These are phyloP conservation scores for Solanum hybrid DNA, from an alignment of 305 asterid genomes.

Conservation along the genomic window DNA sequence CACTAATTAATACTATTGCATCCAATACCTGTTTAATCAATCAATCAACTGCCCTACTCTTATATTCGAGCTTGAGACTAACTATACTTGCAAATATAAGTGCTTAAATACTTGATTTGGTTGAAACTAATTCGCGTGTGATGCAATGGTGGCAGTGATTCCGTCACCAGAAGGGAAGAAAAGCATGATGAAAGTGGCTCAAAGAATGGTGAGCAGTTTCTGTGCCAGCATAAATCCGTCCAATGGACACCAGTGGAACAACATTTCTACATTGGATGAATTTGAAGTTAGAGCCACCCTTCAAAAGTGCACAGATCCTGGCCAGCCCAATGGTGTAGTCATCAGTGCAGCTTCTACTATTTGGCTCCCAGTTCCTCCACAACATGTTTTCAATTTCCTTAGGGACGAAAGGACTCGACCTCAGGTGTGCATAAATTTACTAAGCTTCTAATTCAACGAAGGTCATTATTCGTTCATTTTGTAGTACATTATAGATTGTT, in stretches of 20 bases:
- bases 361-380: conserved; percentile 82
- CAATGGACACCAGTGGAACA: conserved; percentile 67
- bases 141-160: conserved; percentile 31
- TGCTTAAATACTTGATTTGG: not conserved
- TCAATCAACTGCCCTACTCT: not conserved
- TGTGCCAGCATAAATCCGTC: conserved; percentile 73
- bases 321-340: conserved; percentile 75
- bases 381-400: conserved; percentile 55
- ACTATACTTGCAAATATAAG: not conserved
- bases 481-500: not conserved
- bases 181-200: conserved; percentile 91
- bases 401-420: conserved; percentile 73
- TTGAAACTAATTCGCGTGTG: not conserved
- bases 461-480: not conserved
- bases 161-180: conserved; percentile 76
- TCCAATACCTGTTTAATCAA: too few relatives aligned
- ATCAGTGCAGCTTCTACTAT: conserved; percentile 88
- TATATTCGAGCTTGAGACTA: not conserved
- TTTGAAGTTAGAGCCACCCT: conserved; percentile 78
- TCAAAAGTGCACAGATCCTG: conserved; percentile 58
- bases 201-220: conserved; percentile 77
- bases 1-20: not conserved
- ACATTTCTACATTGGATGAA: conserved; percentile 47
- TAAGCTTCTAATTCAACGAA: not conserved
- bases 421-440: conserved; percentile 37